Percentiles rank a stretch among this genome's conserved stretches.
Conservation (phyloP, 108 stramenopile genomes). For the Aurantiochytrium sp. region DNA sequence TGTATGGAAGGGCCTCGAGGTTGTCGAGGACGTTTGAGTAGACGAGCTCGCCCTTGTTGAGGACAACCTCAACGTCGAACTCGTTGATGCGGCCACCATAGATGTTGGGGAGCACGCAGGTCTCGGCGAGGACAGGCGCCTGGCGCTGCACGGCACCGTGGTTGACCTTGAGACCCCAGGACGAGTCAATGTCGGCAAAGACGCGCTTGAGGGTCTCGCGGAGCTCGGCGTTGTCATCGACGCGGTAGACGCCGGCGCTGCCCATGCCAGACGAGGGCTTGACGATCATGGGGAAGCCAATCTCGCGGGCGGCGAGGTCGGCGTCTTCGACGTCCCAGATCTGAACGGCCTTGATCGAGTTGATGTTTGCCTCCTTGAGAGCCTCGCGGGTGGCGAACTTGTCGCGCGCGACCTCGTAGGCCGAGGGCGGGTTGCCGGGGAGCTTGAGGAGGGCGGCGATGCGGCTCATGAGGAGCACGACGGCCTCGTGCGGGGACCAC, state of each 20-base stretch:
- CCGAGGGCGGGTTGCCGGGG: not conserved
- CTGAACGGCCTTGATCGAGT: not conserved
- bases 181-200: not conserved
- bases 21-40: slow-evolving; percentile 13
- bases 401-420: slow-evolving; percentile 16
- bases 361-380: not conserved
- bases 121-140: slow-evolving; percentile 11
- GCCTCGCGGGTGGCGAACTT: slow-evolving; percentile 4
- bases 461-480: not conserved
- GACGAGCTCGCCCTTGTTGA: not conserved
- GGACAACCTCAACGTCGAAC: not conserved
- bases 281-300: slow-evolving; percentile 16
- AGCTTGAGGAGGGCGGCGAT: not conserved
- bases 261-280: slow-evolving; percentile 10
- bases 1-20: not conserved
- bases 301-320: not conserved
- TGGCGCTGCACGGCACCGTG: not conserved
- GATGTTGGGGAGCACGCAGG: not conserved
- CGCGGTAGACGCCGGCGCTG: not conserved
- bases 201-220: not conserved
- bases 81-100: not conserved
- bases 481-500: not conserved
- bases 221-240: not conserved
- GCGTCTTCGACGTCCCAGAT: not conserved
- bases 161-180: not conserved